A percentile compares a stretch with the other conserved stretches of the same genome.
Conservation (phyloP, 2,329 filamentous ascomycete genomes). For the Trichophyton simii region DNA sequence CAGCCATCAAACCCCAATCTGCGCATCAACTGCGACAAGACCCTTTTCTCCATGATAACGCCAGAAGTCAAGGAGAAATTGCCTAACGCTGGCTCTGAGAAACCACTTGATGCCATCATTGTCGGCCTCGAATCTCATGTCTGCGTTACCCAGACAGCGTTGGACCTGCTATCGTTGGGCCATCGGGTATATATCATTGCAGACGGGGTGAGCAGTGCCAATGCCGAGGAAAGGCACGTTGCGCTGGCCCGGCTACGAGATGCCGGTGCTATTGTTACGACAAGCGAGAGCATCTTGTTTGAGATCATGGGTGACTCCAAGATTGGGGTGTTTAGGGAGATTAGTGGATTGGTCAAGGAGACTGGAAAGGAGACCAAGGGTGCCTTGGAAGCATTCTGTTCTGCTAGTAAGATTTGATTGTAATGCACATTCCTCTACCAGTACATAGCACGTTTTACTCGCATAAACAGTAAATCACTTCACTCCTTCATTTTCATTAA, state of each 20-base stretch:
- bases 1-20: constrained; percentile 38
- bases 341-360: constrained; percentile 70
- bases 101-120: constrained; percentile 53
- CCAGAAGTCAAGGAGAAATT: constrained; percentile 46
- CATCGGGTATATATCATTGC: constrained; percentile 78
- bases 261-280: constrained; percentile 68
- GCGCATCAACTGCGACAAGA: constrained; percentile 63
- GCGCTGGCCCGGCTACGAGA: constrained; percentile 63
- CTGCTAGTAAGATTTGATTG: constrained; percentile 39
- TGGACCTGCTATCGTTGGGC: constrained; percentile 63
- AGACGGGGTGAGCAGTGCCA: constrained; percentile 81
- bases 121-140: constrained; percentile 91
- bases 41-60: constrained; percentile 75
- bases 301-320: constrained; percentile 76
- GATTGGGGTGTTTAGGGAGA: constrained; percentile 54
- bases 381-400: constrained; percentile 49
- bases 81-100: constrained; percentile 17
- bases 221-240: constrained; percentile 65
- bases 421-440: not conserved
- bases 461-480: not conserved
- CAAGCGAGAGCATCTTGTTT: constrained; percentile 80
- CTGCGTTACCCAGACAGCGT: constrained; percentile 81
- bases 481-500: no score
- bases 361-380: constrained; percentile 56
- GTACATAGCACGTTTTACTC: not conserved